Evolutionary conservation across 495 filamentous ascomycete genomes (phyloP).

Genomic region (Astrothelium subdiscretum): DNA sequence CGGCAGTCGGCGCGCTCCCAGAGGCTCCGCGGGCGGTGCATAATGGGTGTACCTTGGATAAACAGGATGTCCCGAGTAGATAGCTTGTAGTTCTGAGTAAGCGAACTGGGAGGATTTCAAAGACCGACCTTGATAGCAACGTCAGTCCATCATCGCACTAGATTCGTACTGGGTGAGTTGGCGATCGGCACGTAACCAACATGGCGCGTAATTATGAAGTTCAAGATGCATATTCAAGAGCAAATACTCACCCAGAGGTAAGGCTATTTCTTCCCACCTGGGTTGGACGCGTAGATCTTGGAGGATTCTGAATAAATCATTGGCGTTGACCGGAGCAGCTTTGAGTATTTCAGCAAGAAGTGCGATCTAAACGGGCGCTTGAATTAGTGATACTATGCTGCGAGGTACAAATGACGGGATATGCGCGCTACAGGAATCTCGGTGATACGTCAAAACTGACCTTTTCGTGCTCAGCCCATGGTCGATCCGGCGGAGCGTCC

Average conservation of each 20-base stretch:
- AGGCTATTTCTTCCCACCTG: background rate
- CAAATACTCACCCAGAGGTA: background rate
- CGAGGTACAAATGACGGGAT: background rate
- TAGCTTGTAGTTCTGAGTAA: background rate
- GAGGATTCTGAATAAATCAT: background rate
- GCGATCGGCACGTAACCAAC: background rate
- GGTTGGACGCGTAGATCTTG: slow-evolving; percentile 1
- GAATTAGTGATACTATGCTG: background rate
- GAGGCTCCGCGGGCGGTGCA: background rate
- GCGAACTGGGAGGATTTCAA: background rate
- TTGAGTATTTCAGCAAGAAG: background rate
- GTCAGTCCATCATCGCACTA: background rate
- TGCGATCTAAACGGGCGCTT: background rate
- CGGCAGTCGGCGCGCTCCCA: background rate
- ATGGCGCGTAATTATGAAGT: background rate
- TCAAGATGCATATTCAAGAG: background rate
- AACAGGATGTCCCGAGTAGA: slow-evolving; percentile 1
- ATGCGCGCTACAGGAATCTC: background rate
- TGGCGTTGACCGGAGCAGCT: background rate
- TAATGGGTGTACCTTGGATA: background rate
- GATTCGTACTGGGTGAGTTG: background rate
- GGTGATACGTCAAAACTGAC: background rate
- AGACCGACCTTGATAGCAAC: background rate
- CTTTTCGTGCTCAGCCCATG: background rate
- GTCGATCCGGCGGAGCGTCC: slow-evolving; percentile 1